Evolutionary conservation across 1,139 yeast genomes (phyloP).

Genomic region (Meyerozyma carpophila): DNA sequence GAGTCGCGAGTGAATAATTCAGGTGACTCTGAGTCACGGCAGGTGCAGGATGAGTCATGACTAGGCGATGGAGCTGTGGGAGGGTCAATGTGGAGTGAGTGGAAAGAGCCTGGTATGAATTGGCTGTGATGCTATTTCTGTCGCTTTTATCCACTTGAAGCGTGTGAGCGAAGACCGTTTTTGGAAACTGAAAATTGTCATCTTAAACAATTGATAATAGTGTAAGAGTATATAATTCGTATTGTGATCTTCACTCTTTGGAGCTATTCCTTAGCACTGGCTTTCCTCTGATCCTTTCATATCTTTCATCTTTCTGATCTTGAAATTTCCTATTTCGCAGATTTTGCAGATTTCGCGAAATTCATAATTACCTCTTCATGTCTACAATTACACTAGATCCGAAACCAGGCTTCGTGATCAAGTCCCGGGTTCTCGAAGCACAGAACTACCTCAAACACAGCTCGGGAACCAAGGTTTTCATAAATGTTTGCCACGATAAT

Average conservation of each 20-base stretch:
- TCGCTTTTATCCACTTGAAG: too few species aligned
- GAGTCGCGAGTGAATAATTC: background rate
- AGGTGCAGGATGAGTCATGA: background rate
- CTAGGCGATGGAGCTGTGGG: background rate
- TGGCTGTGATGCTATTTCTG: background rate
- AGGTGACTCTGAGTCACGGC: slow-evolving; percentile 1
- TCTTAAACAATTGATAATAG: too few species aligned
- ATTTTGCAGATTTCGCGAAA: background rate
- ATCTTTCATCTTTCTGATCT: background rate
- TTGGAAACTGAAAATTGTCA: too few species aligned
- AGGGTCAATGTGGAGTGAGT: too few species aligned
- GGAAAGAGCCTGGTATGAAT: background rate
- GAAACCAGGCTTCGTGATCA: slow-evolving; percentile 59
- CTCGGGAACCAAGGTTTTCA: slow-evolving; percentile 60
- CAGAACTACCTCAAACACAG: slow-evolving; percentile 16
- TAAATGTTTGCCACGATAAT: slow-evolving; percentile 66
- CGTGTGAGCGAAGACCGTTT: too few species aligned
- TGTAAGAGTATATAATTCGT: background rate
- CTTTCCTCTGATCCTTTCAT: background rate
- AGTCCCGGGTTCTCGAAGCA: slow-evolving; percentile 44
- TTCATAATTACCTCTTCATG: background rate
- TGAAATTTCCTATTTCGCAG: background rate
- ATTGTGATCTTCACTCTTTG: background rate
- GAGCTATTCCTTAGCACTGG: background rate
- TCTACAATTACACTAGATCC: slow-evolving; percentile 28